phyloP scores from a whole-genome alignment of 148 eudicot species.

The Amaranthus palmeri region DNA sequence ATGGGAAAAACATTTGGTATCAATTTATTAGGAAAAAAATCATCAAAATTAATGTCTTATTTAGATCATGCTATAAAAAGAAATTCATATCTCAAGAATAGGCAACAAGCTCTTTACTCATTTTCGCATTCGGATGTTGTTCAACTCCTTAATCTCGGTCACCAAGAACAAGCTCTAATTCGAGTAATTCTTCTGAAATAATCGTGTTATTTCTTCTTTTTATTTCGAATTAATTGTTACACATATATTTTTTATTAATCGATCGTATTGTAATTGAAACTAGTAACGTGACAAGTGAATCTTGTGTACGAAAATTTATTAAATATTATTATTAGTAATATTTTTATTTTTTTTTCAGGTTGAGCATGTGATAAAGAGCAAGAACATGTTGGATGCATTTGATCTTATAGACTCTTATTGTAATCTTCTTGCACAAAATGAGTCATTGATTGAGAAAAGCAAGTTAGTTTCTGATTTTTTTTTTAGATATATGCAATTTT shows the following conservation, averaged over 20 bases:
- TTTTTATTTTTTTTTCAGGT: slow-evolving; percentile 28
- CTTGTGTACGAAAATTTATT: background rate
- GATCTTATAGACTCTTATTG: slow-evolving; percentile 27
- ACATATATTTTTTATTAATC: too few relatives aligned
- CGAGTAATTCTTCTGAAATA: slow-evolving; percentile 34
- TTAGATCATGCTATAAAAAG: slow-evolving; percentile 36
- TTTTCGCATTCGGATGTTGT: slow-evolving; percentile 52
- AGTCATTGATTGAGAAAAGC: slow-evolving; percentile 22
- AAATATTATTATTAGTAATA: too few relatives aligned
- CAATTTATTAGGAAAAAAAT: slow-evolving; percentile 18
- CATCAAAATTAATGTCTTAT: slow-evolving; percentile 16
- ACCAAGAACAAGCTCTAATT: slow-evolving; percentile 54
- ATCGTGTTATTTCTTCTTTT: background rate
- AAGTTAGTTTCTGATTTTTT: slow-evolving; percentile 15
- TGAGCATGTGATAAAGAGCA: slow-evolving; percentile 53
- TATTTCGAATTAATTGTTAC: background rate
- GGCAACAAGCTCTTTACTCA: slow-evolving; percentile 40
- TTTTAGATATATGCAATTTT: too few relatives aligned
- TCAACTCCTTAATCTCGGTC: slow-evolving; percentile 50
- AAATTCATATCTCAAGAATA: slow-evolving; percentile 41
- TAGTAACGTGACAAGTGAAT: background rate
- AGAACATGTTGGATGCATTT: slow-evolving; percentile 41
- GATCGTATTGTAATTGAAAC: background rate
- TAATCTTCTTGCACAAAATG: slow-evolving; percentile 18
- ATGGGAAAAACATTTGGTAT: slow-evolving; percentile 26